Conservation (phyloP, 148 eudicot species). For the Rhododendron vialii region DNA sequence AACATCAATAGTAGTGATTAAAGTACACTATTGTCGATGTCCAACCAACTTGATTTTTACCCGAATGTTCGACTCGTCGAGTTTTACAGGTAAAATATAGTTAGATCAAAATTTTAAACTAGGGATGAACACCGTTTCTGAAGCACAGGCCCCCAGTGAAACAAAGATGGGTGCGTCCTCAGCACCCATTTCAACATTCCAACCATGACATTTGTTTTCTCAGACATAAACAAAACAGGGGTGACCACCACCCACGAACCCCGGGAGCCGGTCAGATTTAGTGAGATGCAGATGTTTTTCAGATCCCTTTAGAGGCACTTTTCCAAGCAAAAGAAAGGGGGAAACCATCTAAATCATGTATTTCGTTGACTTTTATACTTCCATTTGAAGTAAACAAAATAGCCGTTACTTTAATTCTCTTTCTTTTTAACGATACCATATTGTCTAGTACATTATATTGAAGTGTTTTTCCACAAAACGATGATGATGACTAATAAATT, state of each 20-base stretch:
- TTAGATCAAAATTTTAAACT: neutral
- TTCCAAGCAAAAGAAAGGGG: neutral
- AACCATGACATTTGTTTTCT: neutral
- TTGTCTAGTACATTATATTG: neutral
- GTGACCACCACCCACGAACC: neutral
- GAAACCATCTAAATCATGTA: neutral
- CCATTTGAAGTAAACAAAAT: neutral
- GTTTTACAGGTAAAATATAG: neutral
- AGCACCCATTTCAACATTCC: too few relatives aligned
- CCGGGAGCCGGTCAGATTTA: neutral
- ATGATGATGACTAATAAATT: neutral
- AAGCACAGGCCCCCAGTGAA: neutral
- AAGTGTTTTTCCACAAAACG: neutral
- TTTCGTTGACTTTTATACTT: neutral
- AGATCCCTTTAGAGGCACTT: neutral
- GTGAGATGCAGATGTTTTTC: neutral
- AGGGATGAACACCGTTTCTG: neutral
- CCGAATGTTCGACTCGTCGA: neutral
- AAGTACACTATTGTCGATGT: neutral
- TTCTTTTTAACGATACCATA: neutral
- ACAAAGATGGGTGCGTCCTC: too few relatives aligned
- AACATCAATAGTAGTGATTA: neutral
- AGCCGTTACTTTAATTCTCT: neutral
- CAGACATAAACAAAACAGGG: neutral
- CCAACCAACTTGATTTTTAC: neutral